phyloP scores from a whole-genome alignment of 495 filamentous ascomycete genomes.

The Monascus purpureus region DNA sequence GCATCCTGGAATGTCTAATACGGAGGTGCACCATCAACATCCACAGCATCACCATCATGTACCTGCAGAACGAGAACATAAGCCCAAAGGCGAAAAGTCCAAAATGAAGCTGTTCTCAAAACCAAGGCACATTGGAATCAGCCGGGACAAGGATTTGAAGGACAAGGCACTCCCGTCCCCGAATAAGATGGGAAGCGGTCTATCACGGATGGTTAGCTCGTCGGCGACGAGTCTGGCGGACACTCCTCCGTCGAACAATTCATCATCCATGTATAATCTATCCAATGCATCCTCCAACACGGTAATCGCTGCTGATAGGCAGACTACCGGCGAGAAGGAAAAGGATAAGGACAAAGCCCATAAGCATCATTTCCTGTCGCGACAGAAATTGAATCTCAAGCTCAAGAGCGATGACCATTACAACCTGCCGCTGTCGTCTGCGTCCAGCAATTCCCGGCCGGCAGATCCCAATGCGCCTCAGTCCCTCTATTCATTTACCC shows the following conservation, averaged over 20 bases:
- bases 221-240: conserved; percentile 69
- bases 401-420: conserved; percentile 57
- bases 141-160: conserved; percentile 54
- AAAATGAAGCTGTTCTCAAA: conserved; percentile 90
- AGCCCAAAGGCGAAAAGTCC: conserved; percentile 59
- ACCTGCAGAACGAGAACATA: conserved; percentile 42
- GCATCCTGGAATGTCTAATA: conserved; percentile 18
- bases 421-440: conserved; percentile 69
- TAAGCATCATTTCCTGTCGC: conserved; percentile 72
- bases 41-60: not conserved
- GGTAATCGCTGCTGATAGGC: conserved; percentile 38
- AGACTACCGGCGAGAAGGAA: conserved; percentile 29
- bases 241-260: conserved; percentile 39
- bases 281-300: conserved; percentile 78
- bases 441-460: conserved; percentile 76
- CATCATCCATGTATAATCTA: conserved; percentile 65
- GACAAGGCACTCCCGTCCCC: conserved; percentile 66
- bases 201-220: conserved; percentile 53
- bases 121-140: conserved; percentile 68
- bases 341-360: conserved; percentile 44
- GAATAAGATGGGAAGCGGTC: conserved; percentile 52
- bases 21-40: not conserved
- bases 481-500: conserved; percentile 73
- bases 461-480: conserved; percentile 73
- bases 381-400: conserved; percentile 84